Conservation (phyloP, 257 asterid species). For the Scutellaria minor region DNA sequence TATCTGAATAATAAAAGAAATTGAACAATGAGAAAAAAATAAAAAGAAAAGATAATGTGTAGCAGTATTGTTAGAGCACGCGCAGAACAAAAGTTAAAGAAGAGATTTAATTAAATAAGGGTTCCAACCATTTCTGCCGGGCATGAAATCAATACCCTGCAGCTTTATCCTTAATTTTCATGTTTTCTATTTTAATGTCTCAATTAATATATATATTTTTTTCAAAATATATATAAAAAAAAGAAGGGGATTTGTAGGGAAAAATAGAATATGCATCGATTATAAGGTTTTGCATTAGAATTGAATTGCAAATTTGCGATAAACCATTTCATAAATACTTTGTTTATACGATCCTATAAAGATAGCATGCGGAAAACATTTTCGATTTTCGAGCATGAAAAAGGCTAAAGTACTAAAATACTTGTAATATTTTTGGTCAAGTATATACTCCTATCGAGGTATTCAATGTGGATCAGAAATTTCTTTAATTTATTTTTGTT, state of each 20-base stretch:
- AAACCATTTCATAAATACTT: background rate
- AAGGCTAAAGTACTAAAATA: background rate
- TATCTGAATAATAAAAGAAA: background rate
- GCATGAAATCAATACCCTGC: constrained; percentile 28
- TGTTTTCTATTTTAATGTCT: constrained; percentile 21
- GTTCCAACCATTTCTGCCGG: constrained; percentile 29
- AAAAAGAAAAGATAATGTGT: constrained; percentile 18
- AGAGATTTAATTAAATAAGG: background rate
- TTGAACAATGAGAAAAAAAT: constrained; percentile 11
- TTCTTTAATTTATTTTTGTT: background rate
- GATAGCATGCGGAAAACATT: background rate
- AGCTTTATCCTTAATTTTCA: constrained; percentile 37
- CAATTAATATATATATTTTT: background rate
- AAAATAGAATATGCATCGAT: no score
- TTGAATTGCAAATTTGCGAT: background rate
- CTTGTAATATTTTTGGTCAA: background rate
- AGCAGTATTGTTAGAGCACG: constrained; percentile 38
- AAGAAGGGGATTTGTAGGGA: no score
- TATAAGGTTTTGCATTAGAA: background rate
- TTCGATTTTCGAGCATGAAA: background rate
- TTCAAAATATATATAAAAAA: no score
- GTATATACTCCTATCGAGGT: background rate
- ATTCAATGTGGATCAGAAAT: background rate
- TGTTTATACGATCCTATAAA: background rate
- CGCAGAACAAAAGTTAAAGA: constrained; percentile 28